Evolutionary conservation across 2,329 filamentous ascomycete genomes (phyloP), one percentile per base, ranked within the genome.

Genomic region (Coleophoma eucalyptorum): DNA sequence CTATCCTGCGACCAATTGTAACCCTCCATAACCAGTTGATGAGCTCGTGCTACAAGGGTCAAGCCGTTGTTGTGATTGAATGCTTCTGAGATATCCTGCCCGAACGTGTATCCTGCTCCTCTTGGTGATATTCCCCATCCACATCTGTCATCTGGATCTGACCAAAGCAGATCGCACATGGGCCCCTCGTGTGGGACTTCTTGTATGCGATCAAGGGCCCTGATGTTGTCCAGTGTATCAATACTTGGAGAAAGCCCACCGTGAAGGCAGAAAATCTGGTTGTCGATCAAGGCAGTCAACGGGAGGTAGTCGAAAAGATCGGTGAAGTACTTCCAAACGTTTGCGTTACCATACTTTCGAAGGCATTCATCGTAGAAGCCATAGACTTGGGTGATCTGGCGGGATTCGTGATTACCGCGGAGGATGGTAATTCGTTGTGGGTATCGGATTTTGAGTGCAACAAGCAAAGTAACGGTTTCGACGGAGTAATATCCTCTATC

Each of bases 1-100:
- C 93, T 79, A 69, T 97, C 94, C 72, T 97, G 94, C 59, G 92
- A 97, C 94, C 94, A 99, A 71, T 97, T 99, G 74, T 97, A 99
- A 45, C 94, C 94, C 72, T 99, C 94, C 93, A 97, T 99, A 54
- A 99, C 94, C 69, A 99, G 77, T 76, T 99, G 94, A 79, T 99
- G 94, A 50, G 94, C 94, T 72, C 94, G 83, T 54, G 94, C 94
- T 67, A 99, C 95, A 56, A 97, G 78, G 49, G 93, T 97, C 72
- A 99, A 76, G 51, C 92, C 93, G 66, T 99, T 99, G 80, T 97
- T 97, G 70, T 97, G 93, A 73, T 97, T 97, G 77, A 99, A 99
- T 1, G 93, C 93, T 75, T 99, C 93, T 34, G 90, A 96, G 64
- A 97, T 97, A 69, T 97, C 93, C 74, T 97, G 92, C 53, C 90